Percentiles rank a stretch among this genome's conserved stretches.
phyloP scores from a whole-genome alignment of 169 alveolate genomes.

The Cryptosporidium sp. region DNA sequence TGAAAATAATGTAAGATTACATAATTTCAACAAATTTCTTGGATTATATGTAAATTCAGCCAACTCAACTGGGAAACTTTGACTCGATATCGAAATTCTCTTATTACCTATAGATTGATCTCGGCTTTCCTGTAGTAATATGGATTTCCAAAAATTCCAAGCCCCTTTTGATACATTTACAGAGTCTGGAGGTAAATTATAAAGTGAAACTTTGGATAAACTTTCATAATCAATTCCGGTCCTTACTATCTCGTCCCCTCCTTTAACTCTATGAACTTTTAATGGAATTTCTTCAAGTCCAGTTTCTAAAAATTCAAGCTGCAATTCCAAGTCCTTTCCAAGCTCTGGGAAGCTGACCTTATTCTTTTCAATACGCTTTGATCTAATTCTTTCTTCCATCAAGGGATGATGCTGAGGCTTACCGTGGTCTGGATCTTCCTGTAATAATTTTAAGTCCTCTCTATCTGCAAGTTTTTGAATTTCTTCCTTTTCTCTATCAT shows the following conservation, averaged over 20 bases:
- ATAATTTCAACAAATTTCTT: slow-evolving; percentile 8
- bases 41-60: not conserved
- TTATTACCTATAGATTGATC: slow-evolving; percentile 8
- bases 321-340: slow-evolving; percentile 24
- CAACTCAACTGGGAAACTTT: slow-evolving; percentile 38
- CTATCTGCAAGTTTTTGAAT: not conserved
- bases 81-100: slow-evolving; percentile 24
- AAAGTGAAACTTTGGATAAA: slow-evolving; percentile 22
- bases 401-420: slow-evolving; percentile 55
- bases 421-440: slow-evolving; percentile 27
- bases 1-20: slow-evolving; percentile 9
- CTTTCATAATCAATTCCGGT: slow-evolving; percentile 29
- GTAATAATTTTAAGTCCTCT: not conserved
- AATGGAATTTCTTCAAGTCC: slow-evolving; percentile 40
- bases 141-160: slow-evolving; percentile 70
- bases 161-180: slow-evolving; percentile 18
- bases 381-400: slow-evolving; percentile 36
- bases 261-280: slow-evolving; percentile 17
- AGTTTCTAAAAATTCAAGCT: slow-evolving; percentile 37
- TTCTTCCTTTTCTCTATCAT: slow-evolving; percentile 16
- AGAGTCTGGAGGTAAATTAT: slow-evolving; percentile 35
- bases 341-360: slow-evolving; percentile 22
- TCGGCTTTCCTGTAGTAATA: slow-evolving; percentile 39
- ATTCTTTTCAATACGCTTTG: slow-evolving; percentile 8
- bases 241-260: slow-evolving; percentile 14